Conservation (phyloP, 1,139 yeast species). For the Nakaseomyces sp. region DNA sequence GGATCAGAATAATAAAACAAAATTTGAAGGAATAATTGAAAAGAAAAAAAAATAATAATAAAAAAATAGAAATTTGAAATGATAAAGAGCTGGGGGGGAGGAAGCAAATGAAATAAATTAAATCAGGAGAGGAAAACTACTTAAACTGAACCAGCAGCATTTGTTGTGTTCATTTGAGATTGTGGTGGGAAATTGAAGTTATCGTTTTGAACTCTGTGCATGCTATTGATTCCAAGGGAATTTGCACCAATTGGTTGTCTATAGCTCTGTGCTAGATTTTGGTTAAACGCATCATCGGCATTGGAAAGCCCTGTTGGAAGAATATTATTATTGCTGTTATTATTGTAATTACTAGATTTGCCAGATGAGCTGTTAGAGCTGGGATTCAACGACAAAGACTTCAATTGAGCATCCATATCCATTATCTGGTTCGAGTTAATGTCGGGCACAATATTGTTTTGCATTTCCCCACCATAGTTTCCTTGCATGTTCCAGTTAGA, state of each 20-base stretch:
- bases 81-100: too few relatives aligned
- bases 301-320: neutral
- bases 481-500: neutral
- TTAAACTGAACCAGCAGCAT: slow-evolving; percentile 5
- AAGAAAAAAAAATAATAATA: too few relatives aligned
- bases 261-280: neutral
- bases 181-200: neutral
- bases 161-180: neutral
- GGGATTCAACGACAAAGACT: neutral
- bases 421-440: neutral
- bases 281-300: neutral
- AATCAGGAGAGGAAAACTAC: too few relatives aligned
- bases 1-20: too few relatives aligned
- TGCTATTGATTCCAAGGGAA: slow-evolving; percentile 1
- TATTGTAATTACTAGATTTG: neutral
- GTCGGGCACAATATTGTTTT: neutral
- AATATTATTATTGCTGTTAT: neutral
- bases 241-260: slow-evolving; percentile 1
- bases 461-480: neutral
- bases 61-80: too few relatives aligned
- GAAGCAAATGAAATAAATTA: too few relatives aligned
- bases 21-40: too few relatives aligned
- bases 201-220: slow-evolving; percentile 1
- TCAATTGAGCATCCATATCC: slow-evolving; percentile 3
- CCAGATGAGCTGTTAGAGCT: neutral